Percentiles rank a stretch among this genome's conserved stretches.
Evolutionary conservation across 1,284 basidiomycete species (phyloP).

Genomic region (Apiotrichum siamense): DNA sequence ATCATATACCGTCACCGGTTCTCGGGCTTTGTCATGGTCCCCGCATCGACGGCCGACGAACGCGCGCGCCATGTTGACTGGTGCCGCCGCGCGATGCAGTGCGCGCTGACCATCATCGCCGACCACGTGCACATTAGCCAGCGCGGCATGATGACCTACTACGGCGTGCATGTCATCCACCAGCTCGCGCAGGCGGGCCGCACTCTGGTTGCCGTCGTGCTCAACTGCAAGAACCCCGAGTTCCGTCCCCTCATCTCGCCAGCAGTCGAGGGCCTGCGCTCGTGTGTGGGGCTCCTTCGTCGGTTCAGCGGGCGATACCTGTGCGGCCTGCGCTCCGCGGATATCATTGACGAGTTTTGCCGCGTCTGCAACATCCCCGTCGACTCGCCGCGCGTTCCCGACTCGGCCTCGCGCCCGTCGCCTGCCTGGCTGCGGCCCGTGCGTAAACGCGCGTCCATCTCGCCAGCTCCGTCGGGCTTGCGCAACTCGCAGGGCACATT

Average conservation of each 20-base stretch:
- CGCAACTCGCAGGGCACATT: conserved; percentile 45
- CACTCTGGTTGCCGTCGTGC: conserved; percentile 72
- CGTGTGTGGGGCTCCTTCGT: conserved; percentile 71
- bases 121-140: conserved; percentile 66
- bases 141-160: conserved; percentile 87
- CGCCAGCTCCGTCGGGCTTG: conserved; percentile 36
- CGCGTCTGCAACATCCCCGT: conserved; percentile 82
- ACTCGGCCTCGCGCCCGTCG: conserved; percentile 54
- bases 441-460: conserved; percentile 53
- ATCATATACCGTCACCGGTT: conserved; percentile 50
- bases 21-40: conserved; percentile 47
- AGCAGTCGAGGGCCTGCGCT: conserved; percentile 72
- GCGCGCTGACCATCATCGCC: conserved; percentile 58
- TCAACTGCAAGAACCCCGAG: conserved; percentile 56
- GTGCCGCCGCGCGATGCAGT: conserved; percentile 57
- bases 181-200: conserved; percentile 87
- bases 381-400: conserved; percentile 53
- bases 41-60: conserved; percentile 45
- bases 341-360: conserved; percentile 87
- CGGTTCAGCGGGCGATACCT: conserved; percentile 51
- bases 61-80: conserved; percentile 43
- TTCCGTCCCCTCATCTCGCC: conserved; percentile 62
- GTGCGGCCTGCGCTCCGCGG: conserved; percentile 77
- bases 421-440: conserved; percentile 83
- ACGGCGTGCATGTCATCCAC: conserved; percentile 87